Evolutionary conservation across 768 basidiomycete species (phyloP).

Genomic region (Amanita fuliginea): DNA sequence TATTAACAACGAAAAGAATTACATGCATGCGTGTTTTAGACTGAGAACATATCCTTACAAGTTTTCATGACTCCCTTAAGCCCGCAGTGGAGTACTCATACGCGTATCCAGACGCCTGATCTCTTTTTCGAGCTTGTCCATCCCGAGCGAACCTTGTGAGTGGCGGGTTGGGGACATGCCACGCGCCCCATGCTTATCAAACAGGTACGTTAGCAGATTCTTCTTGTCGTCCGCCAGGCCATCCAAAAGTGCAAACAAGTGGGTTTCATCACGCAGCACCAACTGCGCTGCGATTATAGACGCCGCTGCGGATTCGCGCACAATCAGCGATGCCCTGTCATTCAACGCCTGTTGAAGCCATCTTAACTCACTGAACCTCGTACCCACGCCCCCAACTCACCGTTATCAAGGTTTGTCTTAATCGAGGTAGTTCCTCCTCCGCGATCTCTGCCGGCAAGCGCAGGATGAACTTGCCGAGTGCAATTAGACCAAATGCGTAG

Average conservation of each 20-base stretch:
- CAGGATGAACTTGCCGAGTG: slow-evolving; percentile 73
- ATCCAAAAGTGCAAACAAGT: slow-evolving; percentile 71
- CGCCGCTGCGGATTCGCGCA: slow-evolving; percentile 76
- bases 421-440: slow-evolving; percentile 76
- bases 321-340: slow-evolving; percentile 59
- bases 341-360: slow-evolving; percentile 45
- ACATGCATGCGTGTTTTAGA: too few relatives aligned
- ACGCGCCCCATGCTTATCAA: slow-evolving; percentile 77
- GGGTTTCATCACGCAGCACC: slow-evolving; percentile 72
- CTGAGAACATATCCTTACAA: neutral
- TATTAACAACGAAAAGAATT: neutral
- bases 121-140: slow-evolving; percentile 69
- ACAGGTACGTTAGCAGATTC: slow-evolving; percentile 80
- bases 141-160: slow-evolving; percentile 30
- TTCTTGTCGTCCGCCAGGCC: slow-evolving; percentile 85
- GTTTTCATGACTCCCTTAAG: slow-evolving; percentile 3
- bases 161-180: slow-evolving; percentile 21
- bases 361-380: slow-evolving; percentile 2
- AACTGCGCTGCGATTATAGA: slow-evolving; percentile 78
- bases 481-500: slow-evolving; percentile 77
- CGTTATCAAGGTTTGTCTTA: slow-evolving; percentile 58
- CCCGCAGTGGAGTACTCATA: slow-evolving; percentile 59
- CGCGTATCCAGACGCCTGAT: slow-evolving; percentile 72
- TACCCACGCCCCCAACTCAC: slow-evolving; percentile 27
- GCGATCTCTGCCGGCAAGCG: slow-evolving; percentile 75